phyloP scores from a whole-genome alignment of 805 yeast species.

The Cyberlindnera meyerae region DNA sequence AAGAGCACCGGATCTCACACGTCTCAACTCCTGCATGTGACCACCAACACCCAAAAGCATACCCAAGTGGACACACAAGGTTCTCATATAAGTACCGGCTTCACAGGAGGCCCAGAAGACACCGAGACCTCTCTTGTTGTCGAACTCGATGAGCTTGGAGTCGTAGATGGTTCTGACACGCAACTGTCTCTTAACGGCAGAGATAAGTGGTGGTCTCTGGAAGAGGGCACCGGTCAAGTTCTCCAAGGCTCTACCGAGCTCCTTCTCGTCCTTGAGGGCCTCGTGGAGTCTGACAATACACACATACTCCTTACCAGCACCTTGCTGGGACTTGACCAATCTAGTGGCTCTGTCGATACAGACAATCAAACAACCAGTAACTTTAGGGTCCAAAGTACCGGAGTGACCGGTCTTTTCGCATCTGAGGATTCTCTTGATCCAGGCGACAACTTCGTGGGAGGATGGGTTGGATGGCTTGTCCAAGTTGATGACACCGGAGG shows the following conservation, averaged over 20 bases:
- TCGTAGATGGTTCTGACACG: conserved; percentile 98
- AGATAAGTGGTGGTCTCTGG: conserved; percentile 98
- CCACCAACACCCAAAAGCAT: conserved; percentile 98
- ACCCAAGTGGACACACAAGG: conserved; percentile 97
- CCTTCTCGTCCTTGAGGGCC: conserved; percentile 84
- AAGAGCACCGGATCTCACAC: conserved; percentile 97
- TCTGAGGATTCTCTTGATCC: conserved; percentile 95
- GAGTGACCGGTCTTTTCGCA: conserved; percentile 98
- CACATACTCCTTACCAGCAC: conserved; percentile 99
- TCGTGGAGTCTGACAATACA: conserved; percentile 96
- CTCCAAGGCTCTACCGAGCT: conserved; percentile 80
- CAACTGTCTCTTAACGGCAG: conserved; percentile 98
- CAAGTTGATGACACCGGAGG: conserved; percentile 93
- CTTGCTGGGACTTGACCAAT: conserved; percentile 97
- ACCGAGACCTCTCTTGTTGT: conserved; percentile 92
- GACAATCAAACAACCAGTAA: conserved; percentile 97
- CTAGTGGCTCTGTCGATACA: conserved; percentile 98
- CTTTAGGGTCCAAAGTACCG: conserved; percentile 98
- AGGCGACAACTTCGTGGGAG: conserved; percentile 98
- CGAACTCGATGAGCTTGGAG: conserved; percentile 92
- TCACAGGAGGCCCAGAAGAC: conserved; percentile 99
- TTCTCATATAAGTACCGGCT: conserved; percentile 99
- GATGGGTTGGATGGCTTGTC: conserved; percentile 99
- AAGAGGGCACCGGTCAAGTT: conserved; percentile 97
- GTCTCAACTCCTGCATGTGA: conserved; percentile 99